Evolutionary conservation across 2,329 filamentous ascomycete species (phyloP).

Genomic region (Trichocomaceae sp.): DNA sequence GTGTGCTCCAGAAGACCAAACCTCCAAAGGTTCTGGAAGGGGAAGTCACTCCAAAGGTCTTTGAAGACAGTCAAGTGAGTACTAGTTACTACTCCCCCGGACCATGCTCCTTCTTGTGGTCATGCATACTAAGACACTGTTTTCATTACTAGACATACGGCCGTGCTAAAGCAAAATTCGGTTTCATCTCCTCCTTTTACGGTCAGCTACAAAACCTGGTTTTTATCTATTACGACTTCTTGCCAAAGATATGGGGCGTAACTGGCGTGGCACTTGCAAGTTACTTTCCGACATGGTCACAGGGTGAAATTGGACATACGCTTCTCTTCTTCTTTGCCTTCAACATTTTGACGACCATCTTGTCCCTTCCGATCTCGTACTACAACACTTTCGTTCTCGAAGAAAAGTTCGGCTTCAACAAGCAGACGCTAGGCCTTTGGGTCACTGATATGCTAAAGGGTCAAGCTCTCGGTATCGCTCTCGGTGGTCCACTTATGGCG

Average conservation of each 20-base stretch:
- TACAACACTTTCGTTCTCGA: slow-evolving; percentile 96
- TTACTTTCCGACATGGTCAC: slow-evolving; percentile 70
- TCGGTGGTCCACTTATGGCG: slow-evolving; percentile 82
- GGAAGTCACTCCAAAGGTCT: slow-evolving; percentile 83
- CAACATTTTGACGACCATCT: slow-evolving; percentile 69
- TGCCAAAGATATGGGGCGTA: slow-evolving; percentile 83
- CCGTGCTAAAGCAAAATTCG: slow-evolving; percentile 88
- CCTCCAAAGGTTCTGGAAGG: slow-evolving; percentile 80
- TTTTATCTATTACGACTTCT: slow-evolving; percentile 83
- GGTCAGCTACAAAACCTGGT: slow-evolving; percentile 80
- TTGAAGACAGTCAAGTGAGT: slow-evolving; percentile 84
- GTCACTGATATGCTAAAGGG: slow-evolving; percentile 86
- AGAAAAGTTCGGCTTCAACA: slow-evolving; percentile 98
- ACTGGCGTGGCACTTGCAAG: slow-evolving; percentile 67
- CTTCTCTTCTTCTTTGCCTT: slow-evolving; percentile 88
- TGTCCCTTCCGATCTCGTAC: slow-evolving; percentile 74
- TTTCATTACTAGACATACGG: slow-evolving; percentile 63
- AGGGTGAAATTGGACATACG: slow-evolving; percentile 88
- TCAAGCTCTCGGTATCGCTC: slow-evolving; percentile 69
- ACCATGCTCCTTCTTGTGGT: neutral
- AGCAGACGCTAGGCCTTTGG: slow-evolving; percentile 86
- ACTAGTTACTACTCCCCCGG: slow-evolving; percentile 17
- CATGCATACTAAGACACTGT: neutral
- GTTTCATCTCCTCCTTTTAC: slow-evolving; percentile 73
- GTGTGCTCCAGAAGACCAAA: slow-evolving; percentile 69